phyloP scores from a whole-genome alignment of 768 basidiomycete species.

The Tylopilus rubrobrunneus region DNA sequence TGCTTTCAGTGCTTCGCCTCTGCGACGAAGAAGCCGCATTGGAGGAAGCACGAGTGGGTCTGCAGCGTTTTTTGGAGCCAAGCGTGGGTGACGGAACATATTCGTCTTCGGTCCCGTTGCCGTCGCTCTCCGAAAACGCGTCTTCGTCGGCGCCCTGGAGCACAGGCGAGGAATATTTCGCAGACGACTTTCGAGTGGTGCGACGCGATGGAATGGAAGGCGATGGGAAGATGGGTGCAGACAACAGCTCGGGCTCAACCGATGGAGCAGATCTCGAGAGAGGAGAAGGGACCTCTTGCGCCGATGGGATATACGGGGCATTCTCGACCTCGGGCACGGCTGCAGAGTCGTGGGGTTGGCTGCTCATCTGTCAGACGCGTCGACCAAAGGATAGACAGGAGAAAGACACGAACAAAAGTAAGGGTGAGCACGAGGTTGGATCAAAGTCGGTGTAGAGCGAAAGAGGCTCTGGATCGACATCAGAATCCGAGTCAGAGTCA shows the following conservation, averaged over 20 bases:
- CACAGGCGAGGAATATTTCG: neutral
- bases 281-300: conserved; percentile 2
- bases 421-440: conserved; percentile 8
- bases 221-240: neutral
- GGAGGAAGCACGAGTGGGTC: conserved; percentile 9
- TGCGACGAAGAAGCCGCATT: neutral
- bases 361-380: conserved; percentile 15
- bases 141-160: conserved; percentile 25
- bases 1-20: conserved; percentile 4
- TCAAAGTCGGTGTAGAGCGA: conserved; percentile 12
- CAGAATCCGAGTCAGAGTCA: conserved; percentile 30
- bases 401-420: conserved; percentile 23
- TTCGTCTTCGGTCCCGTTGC: conserved; percentile 40
- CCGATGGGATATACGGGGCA: conserved; percentile 12
- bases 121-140: conserved; percentile 36
- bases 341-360: conserved; percentile 14
- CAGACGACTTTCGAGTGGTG: conserved; percentile 10
- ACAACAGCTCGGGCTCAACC: neutral
- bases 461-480: conserved; percentile 25
- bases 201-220: conserved; percentile 5
- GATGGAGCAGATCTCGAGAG: conserved; percentile 2
- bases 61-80: conserved; percentile 33
- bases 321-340: conserved; percentile 3
- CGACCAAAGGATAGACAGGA: neutral
- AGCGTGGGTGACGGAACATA: conserved; percentile 39